phyloP scores from a whole-genome alignment of 1,139 yeast genomes.

The Schwanniomyces etchellsii region DNA sequence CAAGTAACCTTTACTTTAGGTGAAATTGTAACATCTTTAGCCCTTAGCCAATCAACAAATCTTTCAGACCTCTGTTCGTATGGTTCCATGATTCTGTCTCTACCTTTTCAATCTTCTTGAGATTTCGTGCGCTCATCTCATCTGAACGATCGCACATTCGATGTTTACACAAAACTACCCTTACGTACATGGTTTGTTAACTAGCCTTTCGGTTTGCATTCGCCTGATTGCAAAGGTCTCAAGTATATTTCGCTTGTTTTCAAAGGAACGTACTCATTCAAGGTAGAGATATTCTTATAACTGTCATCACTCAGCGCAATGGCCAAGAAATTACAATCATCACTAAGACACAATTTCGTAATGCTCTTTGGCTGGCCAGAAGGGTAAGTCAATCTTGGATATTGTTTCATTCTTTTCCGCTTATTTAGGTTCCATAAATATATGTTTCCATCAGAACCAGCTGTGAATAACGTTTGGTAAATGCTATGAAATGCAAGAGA shows the following conservation, averaged over 20 bases:
- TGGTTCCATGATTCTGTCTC: too few species aligned
- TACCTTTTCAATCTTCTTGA: too few species aligned
- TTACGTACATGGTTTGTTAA: neutral
- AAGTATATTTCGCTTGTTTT: slow-evolving; percentile 9
- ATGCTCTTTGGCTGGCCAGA: slow-evolving; percentile 26
- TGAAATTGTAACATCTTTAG: slow-evolving; percentile 42
- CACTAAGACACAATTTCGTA: slow-evolving; percentile 40
- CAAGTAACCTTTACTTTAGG: slow-evolving; percentile 57
- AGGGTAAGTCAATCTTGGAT: slow-evolving; percentile 34
- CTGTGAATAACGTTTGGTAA: slow-evolving; percentile 55
- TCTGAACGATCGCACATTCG: too few species aligned
- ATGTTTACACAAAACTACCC: neutral
- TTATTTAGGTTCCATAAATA: slow-evolving; percentile 73
- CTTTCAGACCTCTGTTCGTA: slow-evolving; percentile 6
- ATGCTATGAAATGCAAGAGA: slow-evolving; percentile 50
- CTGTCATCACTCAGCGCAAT: slow-evolving; percentile 64
- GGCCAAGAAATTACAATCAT: slow-evolving; percentile 35
- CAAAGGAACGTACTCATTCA: slow-evolving; percentile 7
- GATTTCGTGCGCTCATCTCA: too few species aligned
- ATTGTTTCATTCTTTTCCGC: slow-evolving; percentile 57
- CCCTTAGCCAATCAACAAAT: slow-evolving; percentile 43
- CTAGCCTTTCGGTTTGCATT: slow-evolving; percentile 6
- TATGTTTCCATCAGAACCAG: slow-evolving; percentile 73
- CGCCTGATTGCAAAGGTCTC: slow-evolving; percentile 3
- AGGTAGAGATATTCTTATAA: slow-evolving; percentile 24